phyloP scores from a whole-genome alignment of 257 asterid genomes.

The Euphrasia confusa region DNA sequence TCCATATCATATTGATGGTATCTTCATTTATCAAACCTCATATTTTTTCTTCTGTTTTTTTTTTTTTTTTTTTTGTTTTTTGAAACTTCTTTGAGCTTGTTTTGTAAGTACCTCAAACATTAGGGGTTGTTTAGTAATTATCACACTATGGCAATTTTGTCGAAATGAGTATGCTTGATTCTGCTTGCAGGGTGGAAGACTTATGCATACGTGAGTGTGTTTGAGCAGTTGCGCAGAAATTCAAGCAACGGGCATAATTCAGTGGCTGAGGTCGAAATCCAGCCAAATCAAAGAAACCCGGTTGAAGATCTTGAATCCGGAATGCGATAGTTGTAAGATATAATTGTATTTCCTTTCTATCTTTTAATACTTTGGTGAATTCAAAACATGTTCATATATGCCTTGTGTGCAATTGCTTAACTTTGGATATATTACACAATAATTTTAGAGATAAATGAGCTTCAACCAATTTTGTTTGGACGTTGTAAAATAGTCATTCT shows the following conservation, averaged over 20 bases:
- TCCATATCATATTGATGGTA: slow-evolving; percentile 68
- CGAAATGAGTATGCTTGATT: not conserved
- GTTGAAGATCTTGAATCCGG: slow-evolving; percentile 62
- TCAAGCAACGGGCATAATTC: slow-evolving; percentile 19
- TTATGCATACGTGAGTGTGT: slow-evolving; percentile 40
- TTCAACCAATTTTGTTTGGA: not conserved
- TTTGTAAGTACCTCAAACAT: not conserved
- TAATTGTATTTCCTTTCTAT: not conserved
- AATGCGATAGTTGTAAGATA: slow-evolving; percentile 26
- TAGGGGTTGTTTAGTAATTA: not conserved
- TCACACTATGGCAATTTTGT: not conserved
- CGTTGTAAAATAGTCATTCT: no score
- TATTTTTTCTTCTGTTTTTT: not conserved
- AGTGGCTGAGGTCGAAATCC: slow-evolving; percentile 33
- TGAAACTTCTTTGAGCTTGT: not conserved
- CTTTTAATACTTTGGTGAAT: slow-evolving; percentile 7
- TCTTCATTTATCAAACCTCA: not conserved
- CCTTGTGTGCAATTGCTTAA: not conserved
- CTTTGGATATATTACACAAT: not conserved
- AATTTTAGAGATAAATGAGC: not conserved
- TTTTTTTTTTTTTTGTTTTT: not conserved
- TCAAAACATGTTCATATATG: not conserved
- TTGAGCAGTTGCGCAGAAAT: slow-evolving; percentile 42
- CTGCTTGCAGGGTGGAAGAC: slow-evolving; percentile 60
- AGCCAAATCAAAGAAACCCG: slow-evolving; percentile 32